Percentiles rank a stretch among this genome's conserved stretches.
Evolutionary conservation across 345 rosid genomes (phyloP).

Genomic region (Salix arbutifolia): DNA sequence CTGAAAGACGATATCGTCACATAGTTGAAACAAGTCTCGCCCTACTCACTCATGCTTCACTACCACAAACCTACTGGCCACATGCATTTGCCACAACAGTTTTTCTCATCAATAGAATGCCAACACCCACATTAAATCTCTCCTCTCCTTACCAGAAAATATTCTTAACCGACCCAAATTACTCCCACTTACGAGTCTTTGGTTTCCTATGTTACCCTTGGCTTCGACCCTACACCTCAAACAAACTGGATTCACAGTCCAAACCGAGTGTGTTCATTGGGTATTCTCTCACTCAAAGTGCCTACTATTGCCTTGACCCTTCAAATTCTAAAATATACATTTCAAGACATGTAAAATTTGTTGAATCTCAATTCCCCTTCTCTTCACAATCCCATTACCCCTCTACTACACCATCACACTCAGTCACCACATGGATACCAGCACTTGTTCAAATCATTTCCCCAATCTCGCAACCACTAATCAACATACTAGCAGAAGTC

Average conservation of each 20-base stretch:
- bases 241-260: not conserved
- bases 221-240: accelerated
- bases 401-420: too few relatives aligned
- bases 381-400: not conserved
- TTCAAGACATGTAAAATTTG: not conserved
- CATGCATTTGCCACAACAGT: too few relatives aligned
- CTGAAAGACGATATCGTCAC: too few relatives aligned
- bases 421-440: too few relatives aligned
- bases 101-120: not conserved
- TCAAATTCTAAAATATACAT: accelerated
- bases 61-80: accelerated
- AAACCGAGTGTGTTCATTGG: not conserved
- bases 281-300: not conserved
- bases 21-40: not conserved
- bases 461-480: not conserved
- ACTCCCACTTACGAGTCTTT: not conserved
- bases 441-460: too few relatives aligned
- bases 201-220: too few relatives aligned
- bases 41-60: not conserved
- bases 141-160: not conserved
- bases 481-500: too few relatives aligned
- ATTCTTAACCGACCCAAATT: not conserved
- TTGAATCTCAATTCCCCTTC: too few relatives aligned
- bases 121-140: too few relatives aligned
- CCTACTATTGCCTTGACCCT: not conserved